Percentiles rank a stretch among this genome's conserved stretches.
Conservation (phyloP, 441 rosid genomes). For the Kokia cookei region DNA sequence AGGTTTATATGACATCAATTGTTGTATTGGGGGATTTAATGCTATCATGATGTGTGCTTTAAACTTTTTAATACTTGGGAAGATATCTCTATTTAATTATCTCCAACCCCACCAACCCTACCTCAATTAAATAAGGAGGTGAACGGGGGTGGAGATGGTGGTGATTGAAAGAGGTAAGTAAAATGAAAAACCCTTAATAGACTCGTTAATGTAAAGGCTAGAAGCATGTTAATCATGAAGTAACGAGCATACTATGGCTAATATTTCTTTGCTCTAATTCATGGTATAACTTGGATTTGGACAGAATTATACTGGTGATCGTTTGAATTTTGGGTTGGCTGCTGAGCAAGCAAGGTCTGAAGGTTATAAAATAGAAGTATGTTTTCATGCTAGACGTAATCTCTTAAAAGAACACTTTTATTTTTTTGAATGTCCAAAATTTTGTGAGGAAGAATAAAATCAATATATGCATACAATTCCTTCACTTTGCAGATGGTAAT, state of each 20-base stretch:
- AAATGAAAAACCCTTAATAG: background rate
- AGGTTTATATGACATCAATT: background rate
- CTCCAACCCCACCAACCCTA: background rate
- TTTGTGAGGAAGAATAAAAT: constrained; percentile 9
- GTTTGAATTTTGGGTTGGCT: constrained; percentile 95
- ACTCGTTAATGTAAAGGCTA: background rate
- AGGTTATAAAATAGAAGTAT: constrained; percentile 91
- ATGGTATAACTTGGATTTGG: constrained; percentile 19
- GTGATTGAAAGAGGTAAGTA: background rate
- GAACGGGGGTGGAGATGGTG: background rate
- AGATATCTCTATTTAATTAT: background rate
- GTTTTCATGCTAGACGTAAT: constrained; percentile 2
- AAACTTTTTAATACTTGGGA: background rate
- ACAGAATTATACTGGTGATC: constrained; percentile 97
- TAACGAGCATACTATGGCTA: background rate
- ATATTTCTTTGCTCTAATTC: constrained; percentile 8
- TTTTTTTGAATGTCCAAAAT: background rate
- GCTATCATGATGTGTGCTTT: background rate
- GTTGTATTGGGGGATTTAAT: background rate
- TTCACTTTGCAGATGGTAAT: constrained; percentile 63
- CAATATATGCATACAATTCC: background rate
- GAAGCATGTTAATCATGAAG: background rate
- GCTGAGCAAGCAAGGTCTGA: constrained; percentile 99
- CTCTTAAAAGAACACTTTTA: background rate
- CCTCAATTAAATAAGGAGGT: background rate